Evolutionary conservation across 805 yeast genomes (phyloP).

Genomic region (Saturnispora zaruensis): DNA sequence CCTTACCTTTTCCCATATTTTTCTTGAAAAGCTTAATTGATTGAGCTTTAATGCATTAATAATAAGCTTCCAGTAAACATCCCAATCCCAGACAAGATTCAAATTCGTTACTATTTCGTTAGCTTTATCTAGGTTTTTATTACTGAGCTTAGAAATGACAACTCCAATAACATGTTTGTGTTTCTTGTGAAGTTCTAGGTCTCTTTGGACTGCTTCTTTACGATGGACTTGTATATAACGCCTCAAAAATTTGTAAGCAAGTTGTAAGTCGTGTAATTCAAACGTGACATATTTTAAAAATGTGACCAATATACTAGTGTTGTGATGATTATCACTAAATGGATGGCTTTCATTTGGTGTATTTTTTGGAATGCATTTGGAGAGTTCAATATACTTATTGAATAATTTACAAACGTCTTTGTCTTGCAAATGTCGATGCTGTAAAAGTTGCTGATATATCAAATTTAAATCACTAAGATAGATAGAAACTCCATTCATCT

Average conservation of each 20-base stretch:
- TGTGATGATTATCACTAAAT: slow-evolving; percentile 14
- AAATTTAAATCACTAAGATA: slow-evolving; percentile 9
- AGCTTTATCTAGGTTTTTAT: background rate
- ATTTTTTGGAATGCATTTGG: background rate
- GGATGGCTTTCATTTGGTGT: slow-evolving; percentile 12
- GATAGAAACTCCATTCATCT: background rate
- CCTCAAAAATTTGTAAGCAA: slow-evolving; percentile 4
- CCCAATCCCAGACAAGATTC: slow-evolving; percentile 5
- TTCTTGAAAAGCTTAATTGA: background rate
- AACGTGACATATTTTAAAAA: slow-evolving; percentile 9
- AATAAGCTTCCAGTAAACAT: background rate
- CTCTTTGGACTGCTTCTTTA: background rate
- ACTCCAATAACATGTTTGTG: background rate
- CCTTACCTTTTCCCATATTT: slow-evolving; percentile 4
- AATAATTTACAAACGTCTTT: slow-evolving; percentile 5
- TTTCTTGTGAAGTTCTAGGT: background rate
- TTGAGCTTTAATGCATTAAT: background rate
- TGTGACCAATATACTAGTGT: slow-evolving; percentile 14
- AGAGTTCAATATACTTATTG: slow-evolving; percentile 1
- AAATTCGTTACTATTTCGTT: background rate
- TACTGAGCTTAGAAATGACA: background rate
- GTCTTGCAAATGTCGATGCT: slow-evolving; percentile 5
- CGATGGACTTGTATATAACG: background rate
- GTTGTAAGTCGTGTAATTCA: slow-evolving; percentile 11
- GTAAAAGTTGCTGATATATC: slow-evolving; percentile 11